Base-by-base conservation (phyloP, 2,329 filamentous ascomycete species). In the Sarocladium oryzae region DNA sequence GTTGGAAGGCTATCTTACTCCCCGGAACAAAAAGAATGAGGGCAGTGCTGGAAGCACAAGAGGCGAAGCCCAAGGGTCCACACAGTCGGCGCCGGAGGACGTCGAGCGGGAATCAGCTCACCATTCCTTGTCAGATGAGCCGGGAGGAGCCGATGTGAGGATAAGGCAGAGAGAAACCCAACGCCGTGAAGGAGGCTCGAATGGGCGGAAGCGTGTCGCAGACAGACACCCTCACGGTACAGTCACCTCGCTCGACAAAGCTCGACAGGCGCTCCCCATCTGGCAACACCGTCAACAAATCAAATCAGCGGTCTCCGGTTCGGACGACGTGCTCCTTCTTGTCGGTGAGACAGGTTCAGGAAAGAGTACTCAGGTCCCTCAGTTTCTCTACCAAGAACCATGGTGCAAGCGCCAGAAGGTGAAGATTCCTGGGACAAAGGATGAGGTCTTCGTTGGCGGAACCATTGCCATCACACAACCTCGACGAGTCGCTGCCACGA, bases 331-430 rank as follows among this genome's bases (percentile, higher is more conserved):
- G 1, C 78, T 99, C 49, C 76, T 99, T 0, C 72, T 99, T 13
- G 86, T 93, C 2, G 92, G 92, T 71, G 92, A 97, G 67, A 99
- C 93, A 0, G 93, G 93, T 65, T 95, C 89, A 13, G 93, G 93
- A 64, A 99, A 99, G 70, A 95, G 88, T 72, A 99, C 93, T 0
- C 93, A 99, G 68, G 85, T 96, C 0, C 92, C 93, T 0, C 93
- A 97, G 62, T 96, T 96, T 56, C 72, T 99, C 7, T 80, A 86
- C 41, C 68, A 73, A 23, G 88, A 96, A 61, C 69, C 81, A 6
- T 97, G 91, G 90, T 96, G 90, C 65, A 75, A 73, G 51, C 78
- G 75, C 32, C 75, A 75, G 52, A 80, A 68, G 52, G 76, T 82
- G 41, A 78, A 71, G 48, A 58, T 84, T 20, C 21, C 40, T 4